These are phyloP conservation scores for Phytopythium montanum DNA, from an alignment of 352 stramenopile species.

Conservation along the genomic window DNA sequence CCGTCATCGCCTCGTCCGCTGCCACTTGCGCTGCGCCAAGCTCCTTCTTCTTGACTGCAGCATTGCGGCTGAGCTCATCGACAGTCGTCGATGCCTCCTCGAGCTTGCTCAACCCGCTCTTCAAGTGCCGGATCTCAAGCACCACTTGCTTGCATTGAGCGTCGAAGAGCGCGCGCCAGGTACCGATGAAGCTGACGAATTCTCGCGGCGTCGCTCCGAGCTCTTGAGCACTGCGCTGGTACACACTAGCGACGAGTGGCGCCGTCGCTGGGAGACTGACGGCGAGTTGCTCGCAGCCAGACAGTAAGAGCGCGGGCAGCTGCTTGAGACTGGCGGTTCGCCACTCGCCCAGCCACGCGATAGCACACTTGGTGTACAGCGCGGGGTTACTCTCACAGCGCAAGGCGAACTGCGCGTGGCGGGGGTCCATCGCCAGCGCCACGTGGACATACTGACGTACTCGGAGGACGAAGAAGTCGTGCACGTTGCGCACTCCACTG, in stretches of 20 bases:
- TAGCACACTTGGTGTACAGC: constrained; percentile 89
- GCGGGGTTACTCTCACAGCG: constrained; percentile 93
- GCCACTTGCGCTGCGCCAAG: constrained; percentile 83
- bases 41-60: constrained; percentile 88
- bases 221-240: constrained; percentile 52
- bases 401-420: constrained; percentile 71
- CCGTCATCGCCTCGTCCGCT: constrained; percentile 93
- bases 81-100: constrained; percentile 89
- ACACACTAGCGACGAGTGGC: constrained; percentile 53
- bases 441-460: constrained; percentile 91
- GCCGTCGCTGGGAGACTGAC: constrained; percentile 55
- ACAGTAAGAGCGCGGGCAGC: constrained; percentile 72
- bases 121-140: constrained; percentile 86
- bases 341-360: constrained; percentile 95
- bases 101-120: constrained; percentile 89
- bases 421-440: constrained; percentile 69
- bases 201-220: constrained; percentile 79
- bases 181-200: constrained; percentile 82
- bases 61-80: constrained; percentile 88
- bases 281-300: constrained; percentile 43
- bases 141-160: constrained; percentile 77
- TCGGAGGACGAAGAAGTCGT: constrained; percentile 92
- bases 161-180: constrained; percentile 77
- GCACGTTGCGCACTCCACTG: constrained; percentile 75
- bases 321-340: constrained; percentile 59